Conservation (phyloP, 2,329 filamentous ascomycete species). For the Colletotrichum sp. region DNA sequence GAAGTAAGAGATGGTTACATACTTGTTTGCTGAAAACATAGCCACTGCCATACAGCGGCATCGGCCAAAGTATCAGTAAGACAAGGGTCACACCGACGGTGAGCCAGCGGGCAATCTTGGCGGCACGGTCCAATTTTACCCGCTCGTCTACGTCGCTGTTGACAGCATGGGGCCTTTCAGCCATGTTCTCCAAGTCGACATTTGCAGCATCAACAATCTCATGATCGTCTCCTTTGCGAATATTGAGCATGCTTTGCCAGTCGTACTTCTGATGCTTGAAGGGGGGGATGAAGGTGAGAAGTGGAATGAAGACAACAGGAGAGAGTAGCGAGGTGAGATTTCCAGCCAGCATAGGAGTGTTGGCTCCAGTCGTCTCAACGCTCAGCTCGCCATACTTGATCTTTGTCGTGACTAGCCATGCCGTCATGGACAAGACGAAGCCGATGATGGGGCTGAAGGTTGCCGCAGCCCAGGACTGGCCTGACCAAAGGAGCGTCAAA, state of each 20-base stretch:
- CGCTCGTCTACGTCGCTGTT: constrained; percentile 36
- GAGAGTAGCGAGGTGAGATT: constrained; percentile 80
- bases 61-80: constrained; percentile 32
- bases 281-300: constrained; percentile 63
- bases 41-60: constrained; percentile 31
- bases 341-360: constrained; percentile 80
- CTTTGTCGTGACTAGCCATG: constrained; percentile 80
- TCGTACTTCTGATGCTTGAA: constrained; percentile 69
- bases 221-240: constrained; percentile 74
- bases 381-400: constrained; percentile 68
- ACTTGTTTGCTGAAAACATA: constrained; percentile 30
- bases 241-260: constrained; percentile 77
- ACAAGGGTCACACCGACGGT: constrained; percentile 68
- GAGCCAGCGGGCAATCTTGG: constrained; percentile 45
- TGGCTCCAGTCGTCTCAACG: constrained; percentile 75
- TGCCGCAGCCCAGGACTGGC: constrained; percentile 65
- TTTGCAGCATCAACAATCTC: constrained; percentile 68
- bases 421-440: constrained; percentile 70
- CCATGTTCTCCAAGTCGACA: constrained; percentile 69
- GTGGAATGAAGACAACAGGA: constrained; percentile 71
- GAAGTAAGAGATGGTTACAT: neutral
- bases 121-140: constrained; percentile 50
- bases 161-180: constrained; percentile 36
- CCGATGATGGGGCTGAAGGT: constrained; percentile 73
- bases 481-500: constrained; percentile 75